Conservation (phyloP, 2,329 filamentous ascomycete species). For the Cercospora sp. region DNA sequence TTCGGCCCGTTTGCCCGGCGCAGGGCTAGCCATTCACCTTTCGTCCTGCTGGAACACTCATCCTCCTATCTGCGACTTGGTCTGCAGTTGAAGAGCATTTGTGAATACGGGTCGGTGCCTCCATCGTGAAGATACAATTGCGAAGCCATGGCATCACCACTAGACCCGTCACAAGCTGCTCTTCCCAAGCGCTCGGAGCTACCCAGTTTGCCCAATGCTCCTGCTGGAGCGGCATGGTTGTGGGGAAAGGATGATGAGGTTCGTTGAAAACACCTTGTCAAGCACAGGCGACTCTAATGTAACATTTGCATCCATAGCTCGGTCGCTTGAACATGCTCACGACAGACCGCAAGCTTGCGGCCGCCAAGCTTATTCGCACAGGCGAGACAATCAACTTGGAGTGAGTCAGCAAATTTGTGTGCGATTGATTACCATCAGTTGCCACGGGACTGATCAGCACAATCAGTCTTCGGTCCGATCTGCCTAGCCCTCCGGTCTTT, state of each 20-base stretch:
- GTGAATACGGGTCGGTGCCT: background rate
- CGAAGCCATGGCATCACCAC: background rate
- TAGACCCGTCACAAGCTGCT: background rate
- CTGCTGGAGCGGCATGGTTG: background rate
- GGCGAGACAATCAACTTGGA: background rate
- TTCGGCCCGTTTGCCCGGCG: background rate
- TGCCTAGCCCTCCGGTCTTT: background rate
- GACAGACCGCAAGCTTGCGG: background rate
- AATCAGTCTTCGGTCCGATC: background rate
- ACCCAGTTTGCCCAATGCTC: background rate
- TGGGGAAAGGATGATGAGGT: slow-evolving; percentile 1
- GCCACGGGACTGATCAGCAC: too few species aligned
- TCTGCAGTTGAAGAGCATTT: background rate
- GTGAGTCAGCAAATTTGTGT: background rate
- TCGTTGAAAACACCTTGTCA: background rate
- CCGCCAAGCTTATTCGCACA: background rate
- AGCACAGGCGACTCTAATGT: background rate
- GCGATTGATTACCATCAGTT: background rate
- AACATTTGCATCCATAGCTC: background rate
- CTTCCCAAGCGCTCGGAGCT: background rate
- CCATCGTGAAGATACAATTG: background rate
- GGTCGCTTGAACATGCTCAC: background rate
- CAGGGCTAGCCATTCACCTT: background rate
- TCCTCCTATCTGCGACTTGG: background rate
- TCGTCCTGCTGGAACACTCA: background rate